Base-by-base conservation (phyloP, 2,329 filamentous ascomycete species). In the Gyromitra esculenta region DNA sequence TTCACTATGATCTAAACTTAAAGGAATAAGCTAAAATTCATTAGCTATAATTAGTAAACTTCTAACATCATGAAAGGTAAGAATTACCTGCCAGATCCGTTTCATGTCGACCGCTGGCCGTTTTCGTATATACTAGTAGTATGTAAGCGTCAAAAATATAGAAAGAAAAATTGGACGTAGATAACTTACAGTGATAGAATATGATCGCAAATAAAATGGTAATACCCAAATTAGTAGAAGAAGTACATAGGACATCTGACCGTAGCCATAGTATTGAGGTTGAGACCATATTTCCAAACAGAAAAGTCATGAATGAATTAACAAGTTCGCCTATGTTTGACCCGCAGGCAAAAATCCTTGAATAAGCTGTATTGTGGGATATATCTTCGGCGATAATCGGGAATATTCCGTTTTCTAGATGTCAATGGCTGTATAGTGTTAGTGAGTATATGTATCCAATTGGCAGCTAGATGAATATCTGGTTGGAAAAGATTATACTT, bases 221-320 rank as follows among this genome's bases (percentile, higher is more conserved):
- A 77, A n/a, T 2, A 76, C 67, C 76, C 73, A 87, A 3, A 86
- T 83, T n/a, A 86, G 84, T 3, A 86, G 79, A 18, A 87, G 80
- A 62, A 84, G 82, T 37, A n/a, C n/a, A n/a, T n/a, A 86, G 75
- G 1, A 85, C 83, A 75, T 87, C 86, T 4, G 86, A 80, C 18
- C 86, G 84, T 25, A 87, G 82, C 86, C 86, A 87, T 0, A 85
- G 86, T 75, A 87, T 86, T 1, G 86, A 86, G 0, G 86, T 87
- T 25, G 84, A 83, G 62, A 87, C 82, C 45, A 85, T 77, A 67
- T 86, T 85, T 45, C 85, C 86, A 77, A 86, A 85, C 48, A 87
- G 80, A 80, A 87, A 85, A 31, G 87, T 85, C 66, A 84, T 85
- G 4, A 85, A 79, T 1, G 86, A 85, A 13, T 86, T 86, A 9